Percentiles rank a stretch among this genome's conserved stretches.
phyloP scores from a whole-genome alignment of 2,329 filamentous ascomycete species.

The Catunica adiposa region DNA sequence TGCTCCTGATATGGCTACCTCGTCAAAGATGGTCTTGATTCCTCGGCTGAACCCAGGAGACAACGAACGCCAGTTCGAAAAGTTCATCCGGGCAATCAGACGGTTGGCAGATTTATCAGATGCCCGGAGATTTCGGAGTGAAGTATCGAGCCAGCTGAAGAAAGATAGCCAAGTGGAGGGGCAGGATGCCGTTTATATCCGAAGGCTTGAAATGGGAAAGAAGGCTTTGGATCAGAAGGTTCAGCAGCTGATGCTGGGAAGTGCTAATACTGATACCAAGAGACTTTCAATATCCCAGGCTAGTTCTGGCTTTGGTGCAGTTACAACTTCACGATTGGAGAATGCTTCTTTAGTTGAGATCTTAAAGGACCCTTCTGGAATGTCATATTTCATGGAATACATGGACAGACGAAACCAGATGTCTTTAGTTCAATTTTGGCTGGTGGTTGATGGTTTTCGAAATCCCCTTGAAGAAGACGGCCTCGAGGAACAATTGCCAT shows the following conservation, averaged over 20 bases:
- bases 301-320: constrained; percentile 17
- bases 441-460: constrained; percentile 90
- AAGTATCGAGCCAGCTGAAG: constrained; percentile 82
- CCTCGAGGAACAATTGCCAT: constrained; percentile 36
- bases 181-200: constrained; percentile 73
- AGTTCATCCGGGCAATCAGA: constrained; percentile 77
- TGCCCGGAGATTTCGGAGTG: constrained; percentile 77
- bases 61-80: constrained; percentile 82
- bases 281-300: neutral
- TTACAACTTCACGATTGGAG: constrained; percentile 46
- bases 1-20: constrained; percentile 60
- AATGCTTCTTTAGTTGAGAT: constrained; percentile 67
- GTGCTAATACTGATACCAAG: constrained; percentile 36
- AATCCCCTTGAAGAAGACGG: constrained; percentile 78
- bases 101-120: constrained; percentile 85
- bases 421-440: constrained; percentile 90
- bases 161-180: constrained; percentile 62
- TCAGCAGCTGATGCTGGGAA: constrained; percentile 42
- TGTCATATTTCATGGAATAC: constrained; percentile 99
- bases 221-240: constrained; percentile 80
- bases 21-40: constrained; percentile 48
- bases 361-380: constrained; percentile 72
- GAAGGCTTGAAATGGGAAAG: constrained; percentile 82
- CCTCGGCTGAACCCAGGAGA: constrained; percentile 69
- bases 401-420: constrained; percentile 87